Evolutionary conservation across 2,329 filamentous ascomycete genomes (phyloP), one percentile per base, ranked within the genome.

Genomic region (Xylariaceae sp.): DNA sequence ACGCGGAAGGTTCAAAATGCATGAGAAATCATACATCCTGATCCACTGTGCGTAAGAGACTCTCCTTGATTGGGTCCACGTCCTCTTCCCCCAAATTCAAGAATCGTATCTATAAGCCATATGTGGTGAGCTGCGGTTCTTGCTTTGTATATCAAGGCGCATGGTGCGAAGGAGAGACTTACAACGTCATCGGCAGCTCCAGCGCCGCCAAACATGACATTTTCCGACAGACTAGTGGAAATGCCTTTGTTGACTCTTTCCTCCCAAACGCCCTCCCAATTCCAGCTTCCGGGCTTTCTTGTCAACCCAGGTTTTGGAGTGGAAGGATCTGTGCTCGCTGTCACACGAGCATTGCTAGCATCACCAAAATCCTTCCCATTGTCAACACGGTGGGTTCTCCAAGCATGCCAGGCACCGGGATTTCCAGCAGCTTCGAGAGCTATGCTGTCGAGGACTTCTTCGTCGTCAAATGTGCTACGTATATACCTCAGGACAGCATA

Each of bases 191-290:
- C 88, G 10, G 80, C 71, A 14, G 72, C 73, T 41, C 78, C 77
- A 5, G 76, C 74, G 53, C 78, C 79, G 6, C 90, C 90, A 71
- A 86, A 97, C 19, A 97, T 72, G 5, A 90, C 85, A 1, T 84
- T 75, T 60, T 97, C 93, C 1, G 89, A 89, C 45, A 90, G 73
- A 64, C 90, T 96, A 10, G 81, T 79, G 46, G 86, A 81, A 41
- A 97, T 82, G 16, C 88, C 88, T 68, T 87, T 89, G 69, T 83
- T 86, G 1, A 96, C 92, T 49, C 93, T 81, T 58, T 92, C 87
- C 67, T 95, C 89, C 93, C 93, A 99, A 0, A 97, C 93, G 0
- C 93, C 92, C 64, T 96, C 90, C 93, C 93, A 97, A 66, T 96
- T 96, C 93, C 93, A 97, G 63, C 96, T 88, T 6, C 88, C 89